Percentiles rank a stretch among this genome's conserved stretches.
phyloP scores from a whole-genome alignment of 176 grass and related monocot genomes.

The Luzula sylvatica region DNA sequence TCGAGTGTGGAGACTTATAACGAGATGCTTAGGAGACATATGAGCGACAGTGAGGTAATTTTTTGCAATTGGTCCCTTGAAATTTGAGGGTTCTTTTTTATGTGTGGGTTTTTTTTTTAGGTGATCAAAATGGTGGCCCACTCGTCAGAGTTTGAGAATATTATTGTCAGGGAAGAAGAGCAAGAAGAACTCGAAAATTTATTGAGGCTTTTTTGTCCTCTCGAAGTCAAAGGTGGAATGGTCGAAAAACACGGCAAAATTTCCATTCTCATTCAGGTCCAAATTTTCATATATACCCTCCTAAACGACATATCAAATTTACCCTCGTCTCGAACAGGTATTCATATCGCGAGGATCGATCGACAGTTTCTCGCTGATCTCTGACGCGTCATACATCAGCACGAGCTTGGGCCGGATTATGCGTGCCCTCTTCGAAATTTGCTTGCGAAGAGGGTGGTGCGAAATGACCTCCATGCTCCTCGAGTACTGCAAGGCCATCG shows the following conservation, averaged over 20 bases:
- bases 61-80: neutral
- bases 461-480: conserved; percentile 77
- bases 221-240: conserved; percentile 86
- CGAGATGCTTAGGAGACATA: conserved; percentile 86
- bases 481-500: conserved; percentile 88
- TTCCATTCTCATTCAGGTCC: conserved; percentile 97
- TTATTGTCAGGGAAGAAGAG: conserved; percentile 93
- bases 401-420: conserved; percentile 90
- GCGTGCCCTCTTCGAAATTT: conserved; percentile 97
- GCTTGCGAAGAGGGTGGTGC: conserved; percentile 79
- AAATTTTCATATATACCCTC: neutral
- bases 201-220: conserved; percentile 51
- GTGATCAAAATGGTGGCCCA: conserved; percentile 96
- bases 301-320: too few relatives aligned
- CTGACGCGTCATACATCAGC: conserved; percentile 96
- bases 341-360: conserved; percentile 81
- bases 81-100: conserved; percentile 17
- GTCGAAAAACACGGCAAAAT: conserved; percentile 94
- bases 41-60: conserved; percentile 89
- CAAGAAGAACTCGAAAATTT: conserved; percentile 86
- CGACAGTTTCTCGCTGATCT: conserved; percentile 89
- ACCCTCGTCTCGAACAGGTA: too few relatives aligned
- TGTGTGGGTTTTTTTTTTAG: conserved; percentile 26
- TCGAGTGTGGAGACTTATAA: conserved; percentile 95
- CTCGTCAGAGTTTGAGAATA: conserved; percentile 99